Evolutionary conservation across 2,329 filamentous ascomycete genomes (phyloP), one percentile per base, ranked within the genome.

Genomic region (Arthrobotrys megalospora): DNA sequence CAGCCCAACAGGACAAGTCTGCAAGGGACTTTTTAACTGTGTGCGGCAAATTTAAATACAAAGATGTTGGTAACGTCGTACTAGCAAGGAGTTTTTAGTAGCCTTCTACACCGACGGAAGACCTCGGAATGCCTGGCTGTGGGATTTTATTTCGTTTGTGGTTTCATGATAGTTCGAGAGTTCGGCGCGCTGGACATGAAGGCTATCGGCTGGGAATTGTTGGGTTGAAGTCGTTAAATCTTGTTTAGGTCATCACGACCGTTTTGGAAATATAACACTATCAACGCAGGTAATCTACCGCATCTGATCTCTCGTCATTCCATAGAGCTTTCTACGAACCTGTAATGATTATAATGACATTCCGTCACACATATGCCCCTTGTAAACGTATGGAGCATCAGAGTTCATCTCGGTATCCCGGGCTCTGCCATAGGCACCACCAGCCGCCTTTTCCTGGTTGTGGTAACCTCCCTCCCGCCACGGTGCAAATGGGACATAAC

Each of bases 401-500:
- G 24, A 28, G 2, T 28, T 28, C 24, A 28, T 28, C 24, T 5
- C 5, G 24, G 16, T 45, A 45, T 16, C 43, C 43, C 43, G 12
- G 12, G 43, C n/a, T 45, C 43, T 5, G n/a, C 43, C 8, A 12
- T 6, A 45, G 12, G 12, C 12, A 8, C 8, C 43, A 45, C n/a
- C 43, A 16, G 12, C 43, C 43, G 8, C 14, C n/a, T 34, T 16
- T 36, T 11, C 12, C 19, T 21, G 62, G 41, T 2, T n/a, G 34
- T 1, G 70, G 70, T 4, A 75, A 21, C 32, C 43, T 58, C 10
- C 70, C 62, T 5, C 70, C 70, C 0, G 62, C 63, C 0, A 45
- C 34, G 12, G 14, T 28, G 19, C 70, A 75, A 10, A 75, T 19
- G 3, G 52, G 62, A 47, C 70, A 75, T 1, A 62, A 36, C n/a